phyloP scores from a whole-genome alignment of 192 early-diverging fungal species.

The Entomortierella lignicola region DNA sequence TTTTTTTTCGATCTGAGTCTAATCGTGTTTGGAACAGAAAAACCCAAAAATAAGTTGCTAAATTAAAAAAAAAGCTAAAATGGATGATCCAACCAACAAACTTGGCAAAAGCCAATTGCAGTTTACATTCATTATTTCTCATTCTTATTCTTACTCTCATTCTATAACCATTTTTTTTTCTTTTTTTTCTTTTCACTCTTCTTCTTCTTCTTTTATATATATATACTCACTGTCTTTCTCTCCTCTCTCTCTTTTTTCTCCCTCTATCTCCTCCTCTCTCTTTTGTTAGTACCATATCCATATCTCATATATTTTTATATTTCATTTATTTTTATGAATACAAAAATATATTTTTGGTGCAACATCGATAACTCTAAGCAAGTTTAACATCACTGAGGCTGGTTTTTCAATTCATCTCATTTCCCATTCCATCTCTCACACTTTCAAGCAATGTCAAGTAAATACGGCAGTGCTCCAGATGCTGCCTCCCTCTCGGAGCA shows the following conservation, averaged over 20 bases:
- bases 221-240: neutral
- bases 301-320: neutral
- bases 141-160: neutral
- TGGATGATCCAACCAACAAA: neutral
- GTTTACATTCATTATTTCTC: neutral
- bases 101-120: no score
- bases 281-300: neutral
- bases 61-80: no score
- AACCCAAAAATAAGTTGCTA: no score
- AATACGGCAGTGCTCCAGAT: conserved; percentile 2
- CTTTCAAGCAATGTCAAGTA: neutral
- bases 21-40: no score
- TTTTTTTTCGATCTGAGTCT: no score
- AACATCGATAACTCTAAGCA: no score
- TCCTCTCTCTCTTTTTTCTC: conserved; percentile 1
- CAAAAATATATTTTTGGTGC: no score
- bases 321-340: neutral
- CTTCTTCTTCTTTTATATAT: conserved; percentile 2
- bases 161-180: neutral
- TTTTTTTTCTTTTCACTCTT: neutral
- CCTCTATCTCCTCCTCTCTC: neutral
- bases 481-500: conserved; percentile 7
- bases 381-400: neutral
- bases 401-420: neutral
- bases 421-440: neutral